These are phyloP conservation scores for Hansenula sp. DNA, from an alignment of 1,139 yeast species.

Conservation along the genomic window DNA sequence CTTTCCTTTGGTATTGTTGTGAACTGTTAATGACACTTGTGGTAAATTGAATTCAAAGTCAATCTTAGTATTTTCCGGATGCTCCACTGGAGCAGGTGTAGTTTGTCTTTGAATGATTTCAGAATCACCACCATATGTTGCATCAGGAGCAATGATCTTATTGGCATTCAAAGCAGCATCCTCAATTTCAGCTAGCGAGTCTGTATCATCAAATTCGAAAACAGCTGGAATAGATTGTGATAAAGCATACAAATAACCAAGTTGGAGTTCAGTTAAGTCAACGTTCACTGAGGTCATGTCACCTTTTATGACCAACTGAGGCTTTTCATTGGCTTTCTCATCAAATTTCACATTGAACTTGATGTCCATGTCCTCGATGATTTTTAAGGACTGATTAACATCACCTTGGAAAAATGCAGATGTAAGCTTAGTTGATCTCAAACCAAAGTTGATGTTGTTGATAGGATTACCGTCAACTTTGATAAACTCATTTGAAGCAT, in stretches of 20 bases:
- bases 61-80: slow-evolving; percentile 35
- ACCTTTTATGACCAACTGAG: slow-evolving; percentile 56
- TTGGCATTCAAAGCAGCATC: slow-evolving; percentile 52
- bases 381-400: slow-evolving; percentile 50
- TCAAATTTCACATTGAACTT: slow-evolving; percentile 56
- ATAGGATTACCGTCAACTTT: slow-evolving; percentile 29
- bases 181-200: slow-evolving; percentile 46
- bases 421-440: slow-evolving; percentile 62
- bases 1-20: slow-evolving; percentile 46
- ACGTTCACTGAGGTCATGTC: slow-evolving; percentile 62
- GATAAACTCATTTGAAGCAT: slow-evolving; percentile 58
- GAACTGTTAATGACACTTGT: slow-evolving; percentile 59
- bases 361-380: slow-evolving; percentile 69
- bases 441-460: slow-evolving; percentile 59
- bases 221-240: slow-evolving; percentile 56
- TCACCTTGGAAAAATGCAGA: slow-evolving; percentile 54
- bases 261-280: slow-evolving; percentile 74
- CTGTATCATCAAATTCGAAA: slow-evolving; percentile 34
- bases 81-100: slow-evolving; percentile 9
- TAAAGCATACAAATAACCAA: slow-evolving; percentile 52
- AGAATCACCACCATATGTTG: slow-evolving; percentile 17
- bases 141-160: slow-evolving; percentile 27
- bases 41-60: slow-evolving; percentile 57
- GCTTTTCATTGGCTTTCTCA: slow-evolving; percentile 39
- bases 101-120: slow-evolving; percentile 13